Evolutionary conservation across 2,329 filamentous ascomycete species (phyloP).

Genomic region (Metarhizium sp.): DNA sequence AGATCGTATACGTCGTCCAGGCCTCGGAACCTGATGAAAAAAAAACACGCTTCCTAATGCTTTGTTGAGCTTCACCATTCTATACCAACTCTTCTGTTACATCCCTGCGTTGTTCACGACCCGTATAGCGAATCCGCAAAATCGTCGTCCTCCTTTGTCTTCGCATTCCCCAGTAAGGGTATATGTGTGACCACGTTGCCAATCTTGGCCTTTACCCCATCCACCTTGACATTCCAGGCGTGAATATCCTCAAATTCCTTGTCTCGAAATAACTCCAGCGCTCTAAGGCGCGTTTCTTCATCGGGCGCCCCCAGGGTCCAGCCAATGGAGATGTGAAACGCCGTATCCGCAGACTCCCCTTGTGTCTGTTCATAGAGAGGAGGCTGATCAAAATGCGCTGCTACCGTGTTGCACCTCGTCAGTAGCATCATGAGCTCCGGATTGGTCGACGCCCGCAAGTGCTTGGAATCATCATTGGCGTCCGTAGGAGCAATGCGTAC

Average conservation of each 20-base stretch:
- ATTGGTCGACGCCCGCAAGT: slow-evolving; percentile 20
- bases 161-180: slow-evolving; percentile 17
- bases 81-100: neutral
- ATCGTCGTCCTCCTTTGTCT: neutral
- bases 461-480: neutral
- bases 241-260: slow-evolving; percentile 20
- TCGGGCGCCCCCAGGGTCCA: slow-evolving; percentile 60
- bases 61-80: too few relatives aligned
- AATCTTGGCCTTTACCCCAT: slow-evolving; percentile 63
- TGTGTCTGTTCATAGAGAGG: slow-evolving; percentile 50
- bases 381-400: slow-evolving; percentile 54
- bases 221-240: slow-evolving; percentile 41
- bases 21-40: too few relatives aligned
- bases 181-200: slow-evolving; percentile 57
- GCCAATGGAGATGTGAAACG: slow-evolving; percentile 83
- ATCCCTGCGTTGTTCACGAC: neutral
- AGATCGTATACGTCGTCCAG: too few relatives aligned
- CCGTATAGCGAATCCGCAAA: neutral
- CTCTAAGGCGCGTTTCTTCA: slow-evolving; percentile 22
- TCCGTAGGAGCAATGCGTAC: slow-evolving; percentile 41
- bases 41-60: too few relatives aligned
- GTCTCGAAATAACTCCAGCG: slow-evolving; percentile 15
- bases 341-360: slow-evolving; percentile 20
- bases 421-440: slow-evolving; percentile 55
- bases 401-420: slow-evolving; percentile 53